Conservation (phyloP, 352 stramenopile species). For the Globisporangium uncinulatum region DNA sequence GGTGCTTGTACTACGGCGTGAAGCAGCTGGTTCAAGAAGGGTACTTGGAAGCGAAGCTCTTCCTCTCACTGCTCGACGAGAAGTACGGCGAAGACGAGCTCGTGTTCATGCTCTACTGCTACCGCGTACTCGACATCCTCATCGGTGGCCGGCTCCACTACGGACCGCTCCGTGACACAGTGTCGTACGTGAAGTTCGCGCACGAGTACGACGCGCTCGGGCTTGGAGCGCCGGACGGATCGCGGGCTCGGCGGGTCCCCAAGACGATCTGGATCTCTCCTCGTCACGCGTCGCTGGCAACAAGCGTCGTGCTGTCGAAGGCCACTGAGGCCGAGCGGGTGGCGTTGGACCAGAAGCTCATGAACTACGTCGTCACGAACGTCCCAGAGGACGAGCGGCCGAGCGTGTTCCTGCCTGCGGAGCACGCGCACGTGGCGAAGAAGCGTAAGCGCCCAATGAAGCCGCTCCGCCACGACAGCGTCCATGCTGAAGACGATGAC, state of each 20-base stretch:
- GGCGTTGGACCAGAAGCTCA: slow-evolving; percentile 57
- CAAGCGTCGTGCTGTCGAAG: slow-evolving; percentile 65
- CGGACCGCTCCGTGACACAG: slow-evolving; percentile 48
- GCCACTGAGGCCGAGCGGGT: slow-evolving; percentile 53
- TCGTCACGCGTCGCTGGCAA: slow-evolving; percentile 67
- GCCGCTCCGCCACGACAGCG: background rate
- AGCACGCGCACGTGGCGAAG: slow-evolving; percentile 3
- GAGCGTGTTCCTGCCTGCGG: slow-evolving; percentile 31
- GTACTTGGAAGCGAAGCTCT: slow-evolving; percentile 87
- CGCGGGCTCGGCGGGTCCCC: slow-evolving; percentile 22
- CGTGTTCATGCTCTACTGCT: slow-evolving; percentile 88
- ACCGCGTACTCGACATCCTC: slow-evolving; percentile 73
- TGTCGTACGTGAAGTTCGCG: slow-evolving; percentile 54
- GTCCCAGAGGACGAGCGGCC: slow-evolving; percentile 55
- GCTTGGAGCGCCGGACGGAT: background rate
- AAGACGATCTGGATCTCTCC: slow-evolving; percentile 82
- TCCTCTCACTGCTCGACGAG: slow-evolving; percentile 90
- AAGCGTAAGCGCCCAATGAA: slow-evolving; percentile 8
- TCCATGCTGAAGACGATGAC: background rate
- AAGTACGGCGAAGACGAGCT: slow-evolving; percentile 91
- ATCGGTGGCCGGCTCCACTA: slow-evolving; percentile 50
- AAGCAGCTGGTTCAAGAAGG: slow-evolving; percentile 81
- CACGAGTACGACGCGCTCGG: slow-evolving; percentile 37
- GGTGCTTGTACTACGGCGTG: slow-evolving; percentile 92
- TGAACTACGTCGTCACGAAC: slow-evolving; percentile 59